phyloP scores from a whole-genome alignment of 2,329 filamentous ascomycete genomes.

The Nothophoma quercina region DNA sequence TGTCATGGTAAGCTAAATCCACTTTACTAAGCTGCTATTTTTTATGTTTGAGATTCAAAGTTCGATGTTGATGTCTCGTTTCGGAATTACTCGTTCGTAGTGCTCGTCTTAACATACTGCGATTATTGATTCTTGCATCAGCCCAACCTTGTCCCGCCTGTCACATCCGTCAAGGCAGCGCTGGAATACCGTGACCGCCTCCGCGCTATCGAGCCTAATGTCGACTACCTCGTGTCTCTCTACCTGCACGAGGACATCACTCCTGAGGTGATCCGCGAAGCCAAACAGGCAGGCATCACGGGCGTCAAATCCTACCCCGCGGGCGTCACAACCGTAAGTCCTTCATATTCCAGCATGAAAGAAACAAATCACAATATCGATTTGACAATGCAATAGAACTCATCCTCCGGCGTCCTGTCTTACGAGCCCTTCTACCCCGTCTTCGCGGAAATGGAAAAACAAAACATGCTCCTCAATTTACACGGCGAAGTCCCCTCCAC shows the following conservation, averaged over 20 bases:
- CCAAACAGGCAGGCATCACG: slow-evolving; percentile 73
- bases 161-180: slow-evolving; percentile 58
- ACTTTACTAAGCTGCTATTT: neutral
- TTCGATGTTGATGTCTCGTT: no score
- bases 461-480: slow-evolving; percentile 87
- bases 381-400: slow-evolving; percentile 55
- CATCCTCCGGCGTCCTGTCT: slow-evolving; percentile 71
- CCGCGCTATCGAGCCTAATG: slow-evolving; percentile 55
- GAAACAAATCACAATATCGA: neutral
- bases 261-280: slow-evolving; percentile 69
- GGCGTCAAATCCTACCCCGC: slow-evolving; percentile 75
- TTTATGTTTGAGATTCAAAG: no score
- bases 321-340: slow-evolving; percentile 49
- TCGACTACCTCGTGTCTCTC: slow-evolving; percentile 60
- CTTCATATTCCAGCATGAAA: neutral
- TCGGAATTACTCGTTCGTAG: neutral
- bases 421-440: slow-evolving; percentile 77
- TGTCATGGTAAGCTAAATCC: slow-evolving; percentile 56
- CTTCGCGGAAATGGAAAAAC: slow-evolving; percentile 87
- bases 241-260: slow-evolving; percentile 60
- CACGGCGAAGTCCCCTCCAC: slow-evolving; percentile 82
- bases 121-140: slow-evolving; percentile 25
- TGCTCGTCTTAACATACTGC: neutral
- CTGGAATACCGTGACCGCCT: slow-evolving; percentile 56
- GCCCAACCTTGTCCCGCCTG: slow-evolving; percentile 60